phyloP scores from a whole-genome alignment of 2,329 filamentous ascomycete species.

The Microcyclosporella mali region DNA sequence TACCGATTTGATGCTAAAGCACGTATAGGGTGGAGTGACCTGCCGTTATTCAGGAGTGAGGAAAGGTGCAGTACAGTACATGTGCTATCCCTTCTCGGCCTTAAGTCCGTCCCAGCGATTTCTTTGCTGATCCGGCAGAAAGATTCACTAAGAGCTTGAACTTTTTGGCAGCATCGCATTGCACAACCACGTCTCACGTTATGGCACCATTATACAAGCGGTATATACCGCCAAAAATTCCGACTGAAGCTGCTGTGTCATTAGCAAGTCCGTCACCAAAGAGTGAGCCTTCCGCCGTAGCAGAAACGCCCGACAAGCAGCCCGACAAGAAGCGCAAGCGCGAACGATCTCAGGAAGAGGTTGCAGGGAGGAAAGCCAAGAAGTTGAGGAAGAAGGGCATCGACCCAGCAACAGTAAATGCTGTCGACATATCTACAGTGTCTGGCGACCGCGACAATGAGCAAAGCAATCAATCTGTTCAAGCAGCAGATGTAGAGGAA shows the following conservation, averaged over 20 bases:
- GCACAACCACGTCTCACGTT: conserved; percentile 17
- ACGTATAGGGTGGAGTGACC: background rate
- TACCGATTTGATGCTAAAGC: background rate
- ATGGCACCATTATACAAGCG: conserved; percentile 42
- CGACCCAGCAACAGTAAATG: conserved; percentile 11
- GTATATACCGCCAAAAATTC: conserved; percentile 39
- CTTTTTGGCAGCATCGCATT: background rate
- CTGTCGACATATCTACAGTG: background rate
- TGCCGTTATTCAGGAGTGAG: background rate
- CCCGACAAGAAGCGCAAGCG: conserved; percentile 31
- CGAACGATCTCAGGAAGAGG: conserved; percentile 27
- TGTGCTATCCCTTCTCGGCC: no score
- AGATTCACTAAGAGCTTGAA: conserved; percentile 1
- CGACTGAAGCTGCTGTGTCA: conserved; percentile 1
- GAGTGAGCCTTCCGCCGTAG: background rate
- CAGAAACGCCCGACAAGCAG: conserved; percentile 17
- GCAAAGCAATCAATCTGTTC: background rate
- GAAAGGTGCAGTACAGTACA: background rate
- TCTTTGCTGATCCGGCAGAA: conserved; percentile 5
- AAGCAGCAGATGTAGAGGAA: conserved; percentile 6
- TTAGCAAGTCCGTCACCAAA: background rate
- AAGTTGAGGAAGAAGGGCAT: conserved; percentile 27
- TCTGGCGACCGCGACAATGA: background rate
- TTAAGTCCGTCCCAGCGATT: conserved; percentile 1
- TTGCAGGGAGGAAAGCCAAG: conserved; percentile 29